These are phyloP conservation scores for Penicillium sp. DNA, from an alignment of 2,329 filamentous ascomycete species.

Conservation along the genomic window DNA sequence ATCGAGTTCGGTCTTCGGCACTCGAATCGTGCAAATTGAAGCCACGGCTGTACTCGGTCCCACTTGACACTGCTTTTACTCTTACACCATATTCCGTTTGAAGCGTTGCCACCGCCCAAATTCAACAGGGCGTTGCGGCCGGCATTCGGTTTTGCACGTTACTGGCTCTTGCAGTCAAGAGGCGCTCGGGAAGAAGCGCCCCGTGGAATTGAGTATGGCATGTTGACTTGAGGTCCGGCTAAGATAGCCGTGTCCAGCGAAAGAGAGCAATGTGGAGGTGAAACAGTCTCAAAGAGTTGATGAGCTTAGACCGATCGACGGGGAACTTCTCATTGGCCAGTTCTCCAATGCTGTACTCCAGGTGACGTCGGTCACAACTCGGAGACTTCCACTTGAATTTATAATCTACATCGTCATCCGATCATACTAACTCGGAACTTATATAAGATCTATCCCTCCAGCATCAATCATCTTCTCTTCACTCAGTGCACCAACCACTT, in stretches of 20 bases:
- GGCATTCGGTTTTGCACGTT: too few relatives aligned
- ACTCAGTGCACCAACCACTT: neutral
- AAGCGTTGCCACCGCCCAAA: too few relatives aligned
- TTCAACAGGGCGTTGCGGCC: too few relatives aligned
- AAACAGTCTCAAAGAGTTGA: neutral
- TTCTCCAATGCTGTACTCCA: neutral
- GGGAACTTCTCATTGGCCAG: neutral
- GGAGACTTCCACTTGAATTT: constrained; percentile 1
- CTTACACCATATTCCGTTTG: too few relatives aligned
- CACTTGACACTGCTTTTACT: too few relatives aligned
- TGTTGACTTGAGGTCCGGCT: neutral
- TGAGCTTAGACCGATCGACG: neutral
- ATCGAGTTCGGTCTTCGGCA: too few relatives aligned
- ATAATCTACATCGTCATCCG: constrained; percentile 5
- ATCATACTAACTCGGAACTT: too few relatives aligned
- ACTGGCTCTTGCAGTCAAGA: too few relatives aligned
- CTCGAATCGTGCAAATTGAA: too few relatives aligned
- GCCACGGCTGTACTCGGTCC: too few relatives aligned
- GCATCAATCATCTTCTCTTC: too few relatives aligned
- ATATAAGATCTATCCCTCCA: too few relatives aligned
- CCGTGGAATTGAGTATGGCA: neutral
- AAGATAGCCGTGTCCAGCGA: neutral
- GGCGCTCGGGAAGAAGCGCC: neutral
- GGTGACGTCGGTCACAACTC: constrained; percentile 11
- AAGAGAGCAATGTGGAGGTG: neutral